Base-by-base conservation (phyloP, 1,139 yeast genomes). In the Magnusiomyces fungicola region DNA sequence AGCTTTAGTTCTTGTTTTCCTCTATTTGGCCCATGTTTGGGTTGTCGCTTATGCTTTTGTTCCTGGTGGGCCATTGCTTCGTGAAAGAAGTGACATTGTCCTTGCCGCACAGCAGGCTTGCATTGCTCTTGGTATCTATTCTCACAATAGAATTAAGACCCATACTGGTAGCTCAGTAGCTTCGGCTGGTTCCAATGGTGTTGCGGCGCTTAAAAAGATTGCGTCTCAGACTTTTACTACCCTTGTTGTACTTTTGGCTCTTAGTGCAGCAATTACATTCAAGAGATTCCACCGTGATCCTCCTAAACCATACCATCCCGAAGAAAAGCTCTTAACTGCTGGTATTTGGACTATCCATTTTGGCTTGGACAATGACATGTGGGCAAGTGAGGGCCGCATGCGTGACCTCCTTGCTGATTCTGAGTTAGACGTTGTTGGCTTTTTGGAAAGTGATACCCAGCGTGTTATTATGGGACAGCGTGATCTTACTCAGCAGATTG, bases 271-370 rank as follows among this genome's bases (percentile, higher is more conserved):
- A 14, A 70, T 78, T 46, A 74, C 85, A 16, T 75, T 78, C 61
- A 68, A 75, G 53, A 75, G 96, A 58, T 75, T 75, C 62, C 85
- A 84, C 54, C 68, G 73, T 10, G 67, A 66, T 10, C 74, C 75
- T 16, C 86, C 86, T 43, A 67, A 68, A 51, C 97, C 97, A 23
- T 82, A 80, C 62, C 92, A 90, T 61, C 81, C 84, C 23, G 82
- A 82, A 12, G 78, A 89, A 10, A 76, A 80, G 59, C 67, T 88
- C 2, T 79, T 92, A 61, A 89, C 96, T 2, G 90, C 97, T 0
- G 98, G 97, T 62, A 90, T 92, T 56, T 92, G 98, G 98, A 92
- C 98, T 36, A 83, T 92, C 55, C 98, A 92, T 69, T 92, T 92
- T 63, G 98, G 97, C 21, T 75, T 92, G 50, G 98, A 92, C 65